Evolutionary conservation across 2,329 filamentous ascomycete species (phyloP).

Genomic region (Elsinoe australis): DNA sequence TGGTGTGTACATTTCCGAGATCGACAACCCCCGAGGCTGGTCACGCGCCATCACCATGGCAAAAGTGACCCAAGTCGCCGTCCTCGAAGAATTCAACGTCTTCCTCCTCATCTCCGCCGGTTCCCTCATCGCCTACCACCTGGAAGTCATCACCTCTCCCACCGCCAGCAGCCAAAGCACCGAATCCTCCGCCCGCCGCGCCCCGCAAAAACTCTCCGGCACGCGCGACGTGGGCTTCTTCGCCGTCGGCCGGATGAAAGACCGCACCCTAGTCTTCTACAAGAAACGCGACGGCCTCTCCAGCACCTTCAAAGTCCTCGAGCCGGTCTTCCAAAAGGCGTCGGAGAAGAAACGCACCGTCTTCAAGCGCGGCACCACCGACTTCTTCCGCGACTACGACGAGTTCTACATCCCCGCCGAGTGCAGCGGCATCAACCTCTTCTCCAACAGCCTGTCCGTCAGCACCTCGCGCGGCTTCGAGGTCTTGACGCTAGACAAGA

Average conservation of each 20-base stretch:
- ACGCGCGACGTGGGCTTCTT: constrained; percentile 95
- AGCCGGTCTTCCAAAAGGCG: constrained; percentile 90
- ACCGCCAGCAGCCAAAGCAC: constrained; percentile 43
- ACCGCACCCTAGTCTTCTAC: constrained; percentile 88
- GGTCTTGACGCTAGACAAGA: constrained; percentile 93
- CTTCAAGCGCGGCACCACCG: constrained; percentile 66
- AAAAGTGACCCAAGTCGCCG: constrained; percentile 83
- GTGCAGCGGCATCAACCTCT: constrained; percentile 90
- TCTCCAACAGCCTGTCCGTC: constrained; percentile 88
- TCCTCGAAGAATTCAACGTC: constrained; percentile 91
- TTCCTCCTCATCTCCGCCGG: constrained; percentile 89
- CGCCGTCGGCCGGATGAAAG: constrained; percentile 93
- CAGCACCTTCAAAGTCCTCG: constrained; percentile 90
- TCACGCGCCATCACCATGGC: constrained; percentile 65
- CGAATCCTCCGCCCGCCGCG: constrained; percentile 67
- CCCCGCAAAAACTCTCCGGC: constrained; percentile 82
- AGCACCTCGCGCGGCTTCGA: constrained; percentile 89
- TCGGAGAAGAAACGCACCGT: constrained; percentile 71
- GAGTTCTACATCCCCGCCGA: constrained; percentile 97
- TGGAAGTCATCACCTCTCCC: constrained; percentile 67
- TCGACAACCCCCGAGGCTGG: constrained; percentile 86
- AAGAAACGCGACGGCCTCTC: constrained; percentile 90
- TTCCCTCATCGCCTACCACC: constrained; percentile 82
- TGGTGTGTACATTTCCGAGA: constrained; percentile 83
- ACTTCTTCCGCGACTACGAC: constrained; percentile 96